Percentiles rank a stretch among this genome's conserved stretches.
These are phyloP conservation scores for Beta vulgaris DNA, from an alignment of 148 eudicot species.

Conservation along the genomic window DNA sequence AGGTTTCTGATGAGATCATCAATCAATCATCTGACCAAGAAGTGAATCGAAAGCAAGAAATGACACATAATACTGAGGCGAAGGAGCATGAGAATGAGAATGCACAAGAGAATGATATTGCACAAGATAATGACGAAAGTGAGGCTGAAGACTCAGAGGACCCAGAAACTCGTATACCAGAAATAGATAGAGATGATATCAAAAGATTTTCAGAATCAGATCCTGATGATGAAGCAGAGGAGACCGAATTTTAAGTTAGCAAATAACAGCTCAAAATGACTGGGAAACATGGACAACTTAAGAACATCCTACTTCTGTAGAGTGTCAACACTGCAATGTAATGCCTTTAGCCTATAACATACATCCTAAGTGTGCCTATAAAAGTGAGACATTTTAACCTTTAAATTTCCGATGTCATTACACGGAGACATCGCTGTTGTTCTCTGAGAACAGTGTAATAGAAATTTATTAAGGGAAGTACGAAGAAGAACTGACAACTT, in stretches of 20 bases:
- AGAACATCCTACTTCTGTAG: too few species aligned
- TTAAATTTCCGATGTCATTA: not conserved
- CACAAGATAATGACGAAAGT: constrained; percentile 9
- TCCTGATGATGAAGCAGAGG: constrained; percentile 27
- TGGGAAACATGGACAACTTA: not conserved
- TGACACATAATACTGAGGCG: not conserved
- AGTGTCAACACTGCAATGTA: not conserved
- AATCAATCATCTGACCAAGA: not conserved
- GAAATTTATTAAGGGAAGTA: not conserved
- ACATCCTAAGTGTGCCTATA: not conserved
- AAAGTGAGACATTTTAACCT: not conserved
- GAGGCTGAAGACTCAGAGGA: constrained; percentile 22
- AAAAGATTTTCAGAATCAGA: constrained; percentile 23
- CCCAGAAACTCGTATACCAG: constrained; percentile 13
- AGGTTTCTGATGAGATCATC: constrained; percentile 1
- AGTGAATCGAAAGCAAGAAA: constrained; percentile 5
- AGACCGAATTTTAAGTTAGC: constrained; percentile 23
- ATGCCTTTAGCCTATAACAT: not conserved
- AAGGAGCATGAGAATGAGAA: constrained; percentile 6
- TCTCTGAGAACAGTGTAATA: not conserved
- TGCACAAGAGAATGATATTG: constrained; percentile 2
- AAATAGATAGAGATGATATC: constrained; percentile 23
- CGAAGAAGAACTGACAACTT: not conserved
- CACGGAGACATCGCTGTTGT: not conserved
- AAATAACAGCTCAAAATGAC: not conserved